These are phyloP conservation scores for Zostera marina DNA, from an alignment of 116 monocot genomes.

Conservation along the genomic window DNA sequence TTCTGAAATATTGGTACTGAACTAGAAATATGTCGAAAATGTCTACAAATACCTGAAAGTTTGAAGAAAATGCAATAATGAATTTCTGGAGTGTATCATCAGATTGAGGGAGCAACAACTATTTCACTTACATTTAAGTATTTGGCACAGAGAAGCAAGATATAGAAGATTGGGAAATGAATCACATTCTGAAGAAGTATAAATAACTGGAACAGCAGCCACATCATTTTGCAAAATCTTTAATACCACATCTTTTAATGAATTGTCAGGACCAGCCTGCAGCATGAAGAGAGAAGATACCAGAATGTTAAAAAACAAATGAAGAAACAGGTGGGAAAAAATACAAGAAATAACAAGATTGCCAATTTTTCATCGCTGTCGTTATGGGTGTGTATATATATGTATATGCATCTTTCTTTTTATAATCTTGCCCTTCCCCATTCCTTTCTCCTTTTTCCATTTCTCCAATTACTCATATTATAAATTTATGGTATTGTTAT, in stretches of 20 bases:
- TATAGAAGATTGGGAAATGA: conserved; percentile 72
- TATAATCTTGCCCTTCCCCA: too few species aligned
- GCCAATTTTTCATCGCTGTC: too few species aligned
- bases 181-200: conserved; percentile 60
- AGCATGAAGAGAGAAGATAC: neutral
- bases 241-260: conserved; percentile 59
- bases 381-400: too few species aligned
- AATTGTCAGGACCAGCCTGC: conserved; percentile 77
- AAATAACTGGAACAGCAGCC: conserved; percentile 65
- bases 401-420: too few species aligned
- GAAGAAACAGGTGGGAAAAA: neutral
- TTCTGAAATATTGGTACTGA: conserved; percentile 66
- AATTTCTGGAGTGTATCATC: neutral
- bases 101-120: neutral
- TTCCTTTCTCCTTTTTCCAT: too few species aligned
- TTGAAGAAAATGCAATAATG: neutral
- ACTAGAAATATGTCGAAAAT: conserved; percentile 59
- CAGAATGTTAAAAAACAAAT: neutral
- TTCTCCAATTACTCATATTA: too few species aligned
- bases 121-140: conserved; percentile 58
- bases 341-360: neutral
- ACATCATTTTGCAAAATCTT: conserved; percentile 80
- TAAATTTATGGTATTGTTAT: too few species aligned
- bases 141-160: conserved; percentile 83
- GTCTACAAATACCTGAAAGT: conserved; percentile 76